Evolutionary conservation across 2,329 filamentous ascomycete species (phyloP).

Genomic region (Ceratocystiopsis sp.): DNA sequence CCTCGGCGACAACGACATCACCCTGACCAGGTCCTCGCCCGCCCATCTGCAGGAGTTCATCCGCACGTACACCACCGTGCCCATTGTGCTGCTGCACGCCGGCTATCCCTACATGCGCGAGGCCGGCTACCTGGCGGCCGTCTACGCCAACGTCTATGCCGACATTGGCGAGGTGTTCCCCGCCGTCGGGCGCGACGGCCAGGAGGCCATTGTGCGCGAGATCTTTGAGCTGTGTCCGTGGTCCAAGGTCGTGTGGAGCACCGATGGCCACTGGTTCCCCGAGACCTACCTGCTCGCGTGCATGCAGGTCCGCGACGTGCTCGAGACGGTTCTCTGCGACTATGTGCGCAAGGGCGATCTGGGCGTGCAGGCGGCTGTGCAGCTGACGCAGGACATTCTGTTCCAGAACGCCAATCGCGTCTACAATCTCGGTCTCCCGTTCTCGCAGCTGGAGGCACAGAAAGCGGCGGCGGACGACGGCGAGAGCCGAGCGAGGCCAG

Average conservation of each 20-base stretch:
- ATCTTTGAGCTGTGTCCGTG: conserved; percentile 59
- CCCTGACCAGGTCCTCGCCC: conserved; percentile 52
- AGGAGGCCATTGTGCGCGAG: conserved; percentile 52
- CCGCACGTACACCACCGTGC: conserved; percentile 47
- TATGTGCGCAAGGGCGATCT: conserved; percentile 49
- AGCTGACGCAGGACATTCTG: conserved; percentile 48
- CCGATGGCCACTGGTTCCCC: conserved; percentile 63
- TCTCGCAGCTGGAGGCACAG: conserved; percentile 13
- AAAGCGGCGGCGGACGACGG: too few species aligned
- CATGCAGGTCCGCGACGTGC: conserved; percentile 51
- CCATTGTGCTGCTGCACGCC: conserved; percentile 64
- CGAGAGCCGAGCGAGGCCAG: not conserved
- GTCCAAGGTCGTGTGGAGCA: conserved; percentile 64
- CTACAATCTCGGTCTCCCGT: conserved; percentile 42
- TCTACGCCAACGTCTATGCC: conserved; percentile 65
- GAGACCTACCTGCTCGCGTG: conserved; percentile 63
- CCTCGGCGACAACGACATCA: conserved; percentile 64
- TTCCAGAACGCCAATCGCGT: conserved; percentile 65
- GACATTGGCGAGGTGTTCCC: conserved; percentile 77
- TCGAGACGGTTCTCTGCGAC: conserved; percentile 51
- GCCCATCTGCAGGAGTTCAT: conserved; percentile 61
- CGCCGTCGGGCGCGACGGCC: conserved; percentile 57
- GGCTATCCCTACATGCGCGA: conserved; percentile 69
- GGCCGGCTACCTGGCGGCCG: conserved; percentile 58
- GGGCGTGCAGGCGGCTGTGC: conserved; percentile 41